A percentile compares a stretch with the other conserved stretches of the same genome.
Evolutionary conservation across 345 rosid species (phyloP).

Genomic region (Euphorbia pulcherrima): DNA sequence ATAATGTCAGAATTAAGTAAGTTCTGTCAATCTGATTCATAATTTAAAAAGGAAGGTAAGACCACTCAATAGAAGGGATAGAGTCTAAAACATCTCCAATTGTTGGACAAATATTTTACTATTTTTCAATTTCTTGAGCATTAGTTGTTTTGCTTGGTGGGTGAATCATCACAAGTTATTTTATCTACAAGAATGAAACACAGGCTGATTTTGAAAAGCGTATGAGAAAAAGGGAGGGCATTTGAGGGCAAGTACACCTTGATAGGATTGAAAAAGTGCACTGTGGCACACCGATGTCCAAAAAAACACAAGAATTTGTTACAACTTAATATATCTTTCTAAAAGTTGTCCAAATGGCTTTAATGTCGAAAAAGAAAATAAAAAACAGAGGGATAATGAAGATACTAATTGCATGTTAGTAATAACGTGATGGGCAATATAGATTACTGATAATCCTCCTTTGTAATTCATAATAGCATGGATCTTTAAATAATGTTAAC

Average conservation of each 20-base stretch:
- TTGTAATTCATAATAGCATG: neutral
- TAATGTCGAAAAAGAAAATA: neutral
- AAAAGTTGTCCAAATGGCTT: neutral
- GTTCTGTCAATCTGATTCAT: neutral
- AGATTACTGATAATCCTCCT: neutral
- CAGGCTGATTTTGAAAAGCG: neutral
- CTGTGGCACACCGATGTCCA: neutral
- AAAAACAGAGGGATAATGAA: neutral
- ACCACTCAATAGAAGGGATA: neutral
- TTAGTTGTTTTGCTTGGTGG: neutral
- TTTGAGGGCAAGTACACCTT: neutral
- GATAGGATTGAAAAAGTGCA: neutral
- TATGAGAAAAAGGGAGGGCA: neutral
- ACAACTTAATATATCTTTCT: neutral
- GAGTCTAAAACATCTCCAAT: neutral
- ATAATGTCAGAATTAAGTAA: neutral
- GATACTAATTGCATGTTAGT: neutral
- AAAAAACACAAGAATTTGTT: slow-evolving; percentile 7
- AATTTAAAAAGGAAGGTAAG: neutral
- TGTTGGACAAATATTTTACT: neutral
- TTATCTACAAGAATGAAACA: neutral
- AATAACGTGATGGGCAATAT: neutral
- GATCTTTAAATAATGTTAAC: neutral
- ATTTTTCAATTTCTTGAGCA: too few species aligned
- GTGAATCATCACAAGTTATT: slow-evolving; percentile 1